Evolutionary conservation across 2,329 filamentous ascomycete genomes (phyloP).

Genomic region (Ophiostoma sp.): DNA sequence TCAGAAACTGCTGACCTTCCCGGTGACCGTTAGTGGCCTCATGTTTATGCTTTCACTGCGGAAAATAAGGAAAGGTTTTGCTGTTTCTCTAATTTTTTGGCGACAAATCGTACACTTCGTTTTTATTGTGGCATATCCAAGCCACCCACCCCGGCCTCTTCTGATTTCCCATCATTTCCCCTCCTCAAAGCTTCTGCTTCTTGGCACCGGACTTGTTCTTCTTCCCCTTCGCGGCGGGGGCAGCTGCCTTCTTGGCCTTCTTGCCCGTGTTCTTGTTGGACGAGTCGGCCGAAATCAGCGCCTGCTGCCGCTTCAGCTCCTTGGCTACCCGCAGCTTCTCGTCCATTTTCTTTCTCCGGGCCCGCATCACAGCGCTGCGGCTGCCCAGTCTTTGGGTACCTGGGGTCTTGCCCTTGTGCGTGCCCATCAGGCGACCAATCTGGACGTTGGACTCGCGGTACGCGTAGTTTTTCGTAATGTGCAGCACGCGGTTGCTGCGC

Average conservation of each 20-base stretch:
- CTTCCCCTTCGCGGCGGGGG: neutral
- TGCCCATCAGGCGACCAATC: conserved; percentile 54
- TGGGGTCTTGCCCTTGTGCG: conserved; percentile 49
- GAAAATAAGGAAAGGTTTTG: neutral
- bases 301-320: conserved; percentile 33
- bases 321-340: conserved; percentile 23
- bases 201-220: neutral
- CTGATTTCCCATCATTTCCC: neutral
- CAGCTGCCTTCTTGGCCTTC: conserved; percentile 24
- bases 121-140: conserved; percentile 2
- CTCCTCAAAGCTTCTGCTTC: conserved; percentile 16
- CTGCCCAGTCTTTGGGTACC: conserved; percentile 50
- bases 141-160: neutral
- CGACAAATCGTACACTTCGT: conserved; percentile 13
- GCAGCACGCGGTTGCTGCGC: conserved; percentile 29
- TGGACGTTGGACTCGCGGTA: conserved; percentile 63
- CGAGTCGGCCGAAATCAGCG: conserved; percentile 27
- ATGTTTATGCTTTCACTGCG: neutral
- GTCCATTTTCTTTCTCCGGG: conserved; percentile 27
- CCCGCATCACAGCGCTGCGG: conserved; percentile 44
- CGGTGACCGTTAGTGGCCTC: neutral
- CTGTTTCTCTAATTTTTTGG: neutral
- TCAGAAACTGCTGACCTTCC: neutral
- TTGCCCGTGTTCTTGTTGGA: neutral
- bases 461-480: conserved; percentile 48